Base-by-base conservation (phyloP, 371 early-diverging fungal species). In the Rhizopus arrhizus region DNA sequence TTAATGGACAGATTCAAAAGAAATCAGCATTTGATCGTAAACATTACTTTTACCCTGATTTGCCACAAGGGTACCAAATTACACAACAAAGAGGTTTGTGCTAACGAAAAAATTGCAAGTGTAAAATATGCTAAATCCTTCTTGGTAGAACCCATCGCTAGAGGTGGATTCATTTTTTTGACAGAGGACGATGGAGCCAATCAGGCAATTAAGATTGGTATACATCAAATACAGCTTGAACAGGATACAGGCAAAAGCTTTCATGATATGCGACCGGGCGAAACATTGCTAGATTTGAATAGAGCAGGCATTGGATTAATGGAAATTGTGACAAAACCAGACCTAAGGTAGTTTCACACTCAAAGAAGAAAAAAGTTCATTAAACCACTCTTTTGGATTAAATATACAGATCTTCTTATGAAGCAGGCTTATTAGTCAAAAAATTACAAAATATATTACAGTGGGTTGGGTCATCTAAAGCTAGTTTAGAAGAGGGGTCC, bases 21-120 rank as follows among this genome's bases (percentile, higher is more conserved):
- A 51, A 57, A 36, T 92, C 91, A 2, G 74, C 81, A 2, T 96
- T 96, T 68, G 96, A 96, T 56, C 86, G 97, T 45, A 95, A 96
- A 64, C 97, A 96, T 70, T 96, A 96, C 66, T 94, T 92, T 69
- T 96, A 96, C 69, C 88, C 88, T 5, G 97, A 96, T 74, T 78
- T 94, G 56, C 95, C 95, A 11, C 88, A 85, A 59, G 96, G 97
- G 7, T 96, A 93, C 69, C 97, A 96, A 73, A 94, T 96, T 52
- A 96, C 97, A 13, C 97, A 96, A 60, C 87, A 92, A 52, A 77
- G 83, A 69, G 85, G 88, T 84, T 71, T 38, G 13, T 29, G 15
- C 22, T 43, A 48, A 38, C 1, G 22, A 22, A 22, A 22, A 22
- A 22, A 22, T 22, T 22, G 22, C 22, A 22, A 0, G 22, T 22